A percentile compares a stretch with the other conserved stretches of the same genome.
Conservation (phyloP, 2,329 filamentous ascomycete genomes). For the Fusarium luffae region DNA sequence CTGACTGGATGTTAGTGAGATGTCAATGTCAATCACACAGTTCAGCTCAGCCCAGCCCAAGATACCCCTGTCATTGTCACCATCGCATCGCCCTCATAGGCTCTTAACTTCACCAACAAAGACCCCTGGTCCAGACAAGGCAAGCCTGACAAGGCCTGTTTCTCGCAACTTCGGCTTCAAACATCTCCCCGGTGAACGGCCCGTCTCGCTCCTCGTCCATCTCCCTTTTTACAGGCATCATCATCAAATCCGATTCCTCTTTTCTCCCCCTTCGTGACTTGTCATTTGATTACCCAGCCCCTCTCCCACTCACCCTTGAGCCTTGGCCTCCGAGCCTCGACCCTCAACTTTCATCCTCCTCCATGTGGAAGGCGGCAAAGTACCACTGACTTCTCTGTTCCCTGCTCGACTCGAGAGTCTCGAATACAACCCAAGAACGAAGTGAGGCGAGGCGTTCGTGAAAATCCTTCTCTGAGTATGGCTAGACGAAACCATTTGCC, state of each 20-base stretch:
- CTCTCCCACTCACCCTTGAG: slow-evolving; percentile 9
- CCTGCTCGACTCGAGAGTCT: slow-evolving; percentile 25
- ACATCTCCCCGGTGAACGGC: slow-evolving; percentile 22
- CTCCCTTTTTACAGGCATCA: slow-evolving; percentile 6
- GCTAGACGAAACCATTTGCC: slow-evolving; percentile 26
- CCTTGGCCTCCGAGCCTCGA: slow-evolving; percentile 11
- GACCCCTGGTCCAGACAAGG: slow-evolving; percentile 8
- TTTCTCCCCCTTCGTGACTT: slow-evolving; percentile 37
- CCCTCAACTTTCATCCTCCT: background rate
- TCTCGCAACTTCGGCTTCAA: slow-evolving; percentile 14
- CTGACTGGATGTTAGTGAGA: slow-evolving; percentile 6
- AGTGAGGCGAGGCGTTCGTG: slow-evolving; percentile 27
- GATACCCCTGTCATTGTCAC: slow-evolving; percentile 16
- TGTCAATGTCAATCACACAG: slow-evolving; percentile 21
- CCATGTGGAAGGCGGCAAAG: slow-evolving; percentile 6
- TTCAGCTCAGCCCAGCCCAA: slow-evolving; percentile 8
- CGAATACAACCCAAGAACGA: slow-evolving; percentile 26
- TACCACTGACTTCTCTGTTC: slow-evolving; percentile 4
- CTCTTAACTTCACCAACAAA: slow-evolving; percentile 4
- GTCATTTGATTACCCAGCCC: slow-evolving; percentile 23
- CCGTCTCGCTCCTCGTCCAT: slow-evolving; percentile 16
- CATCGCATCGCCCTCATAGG: background rate
- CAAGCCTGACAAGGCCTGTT: slow-evolving; percentile 1
- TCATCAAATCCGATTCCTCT: slow-evolving; percentile 33
- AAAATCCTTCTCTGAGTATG: slow-evolving; percentile 32